Percentiles rank a stretch among this genome's conserved stretches.
These are phyloP conservation scores for Aspergillus tanneri DNA, from an alignment of 2,329 filamentous ascomycete genomes.

Conservation along the genomic window DNA sequence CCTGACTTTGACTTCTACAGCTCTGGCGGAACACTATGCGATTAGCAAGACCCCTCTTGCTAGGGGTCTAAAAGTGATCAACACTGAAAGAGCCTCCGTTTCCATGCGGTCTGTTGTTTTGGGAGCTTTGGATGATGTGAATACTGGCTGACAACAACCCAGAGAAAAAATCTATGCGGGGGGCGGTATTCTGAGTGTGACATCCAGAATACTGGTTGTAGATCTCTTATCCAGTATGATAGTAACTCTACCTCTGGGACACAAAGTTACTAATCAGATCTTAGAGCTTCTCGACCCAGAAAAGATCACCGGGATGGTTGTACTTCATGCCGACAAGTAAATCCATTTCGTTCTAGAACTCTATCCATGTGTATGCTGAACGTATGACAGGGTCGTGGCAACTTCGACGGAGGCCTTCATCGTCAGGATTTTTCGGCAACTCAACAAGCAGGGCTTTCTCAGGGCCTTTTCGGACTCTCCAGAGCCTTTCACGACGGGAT, in stretches of 20 bases:
- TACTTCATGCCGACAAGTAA: conserved; percentile 78
- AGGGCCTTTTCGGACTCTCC: conserved; percentile 96
- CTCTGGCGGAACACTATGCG: conserved; percentile 90
- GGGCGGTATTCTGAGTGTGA: conserved; percentile 93
- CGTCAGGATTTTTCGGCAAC: conserved; percentile 85
- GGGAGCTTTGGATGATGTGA: not conserved
- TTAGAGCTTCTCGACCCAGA: conserved; percentile 69
- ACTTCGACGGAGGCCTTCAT: conserved; percentile 95
- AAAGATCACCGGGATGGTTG: conserved; percentile 80
- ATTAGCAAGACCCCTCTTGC: conserved; percentile 80
- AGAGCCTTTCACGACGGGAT: conserved; percentile 84
- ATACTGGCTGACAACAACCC: conserved; percentile 23
- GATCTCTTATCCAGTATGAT: conserved; percentile 73
- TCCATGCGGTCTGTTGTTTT: conserved; percentile 55
- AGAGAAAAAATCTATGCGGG: conserved; percentile 87
- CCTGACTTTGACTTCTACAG: conserved; percentile 35
- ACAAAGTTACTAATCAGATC: not conserved
- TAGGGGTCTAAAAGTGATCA: conserved; percentile 84
- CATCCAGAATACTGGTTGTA: conserved; percentile 90
- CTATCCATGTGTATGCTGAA: conserved; percentile 13
- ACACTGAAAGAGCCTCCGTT: conserved; percentile 90
- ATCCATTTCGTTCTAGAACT: not conserved
- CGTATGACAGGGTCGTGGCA: conserved; percentile 62
- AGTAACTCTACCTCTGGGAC: not conserved
- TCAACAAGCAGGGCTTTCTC: conserved; percentile 89